Evolutionary conservation across 2,329 filamentous ascomycete genomes (phyloP), one percentile per base, ranked within the genome.

Genomic region (Falciphora oryzae): DNA sequence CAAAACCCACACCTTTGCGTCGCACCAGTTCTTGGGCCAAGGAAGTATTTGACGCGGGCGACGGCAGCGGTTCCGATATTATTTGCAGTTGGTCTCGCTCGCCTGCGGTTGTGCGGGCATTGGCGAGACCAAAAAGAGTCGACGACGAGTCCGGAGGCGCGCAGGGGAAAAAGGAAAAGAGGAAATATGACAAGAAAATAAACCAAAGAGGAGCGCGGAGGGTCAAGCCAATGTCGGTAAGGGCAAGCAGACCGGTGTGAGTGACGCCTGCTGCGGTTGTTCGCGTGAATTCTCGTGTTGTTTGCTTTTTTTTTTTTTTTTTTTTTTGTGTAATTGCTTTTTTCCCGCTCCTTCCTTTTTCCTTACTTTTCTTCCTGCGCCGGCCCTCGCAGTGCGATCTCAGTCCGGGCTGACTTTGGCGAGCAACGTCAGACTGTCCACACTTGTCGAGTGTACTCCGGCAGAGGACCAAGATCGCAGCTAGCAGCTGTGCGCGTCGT

Each of bases 71-170:
- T 38, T 38, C 59, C 59, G 38, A 38, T 27, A 61, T 38, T 60
- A 27, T 27, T 32, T 61, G 59, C 59, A 44, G 59, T 38, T 44
- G 16, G 32, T 61, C 59, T 38, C 59, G 59, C 44, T 61, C 59
- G 32, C 59, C 59, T 32, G 59, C 59, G n/a, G 44, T 53, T 25
- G 18, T 53, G 44, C 44, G 22, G n/a, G 22, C 18, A 53, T 53
- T n/a, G 44, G n/a, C 44, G 44, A 53, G 59, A 61, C 28, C 31
- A 44, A 18, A 10, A 18, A 38, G 8, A 6, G 25, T 32, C 25
- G 25, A 5, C 13, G 35, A 16, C 18, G n/a, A 61, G 38, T 28
- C 14, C 11, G 31, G 22, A 8, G 61, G 44, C 10, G 31, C 27
- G 14, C 27, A 25, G 28, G 28, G 56, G 27, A 28, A 35, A 44